These are phyloP conservation scores for Cinchona pubescens DNA, from an alignment of 257 asterid species.

Conservation along the genomic window DNA sequence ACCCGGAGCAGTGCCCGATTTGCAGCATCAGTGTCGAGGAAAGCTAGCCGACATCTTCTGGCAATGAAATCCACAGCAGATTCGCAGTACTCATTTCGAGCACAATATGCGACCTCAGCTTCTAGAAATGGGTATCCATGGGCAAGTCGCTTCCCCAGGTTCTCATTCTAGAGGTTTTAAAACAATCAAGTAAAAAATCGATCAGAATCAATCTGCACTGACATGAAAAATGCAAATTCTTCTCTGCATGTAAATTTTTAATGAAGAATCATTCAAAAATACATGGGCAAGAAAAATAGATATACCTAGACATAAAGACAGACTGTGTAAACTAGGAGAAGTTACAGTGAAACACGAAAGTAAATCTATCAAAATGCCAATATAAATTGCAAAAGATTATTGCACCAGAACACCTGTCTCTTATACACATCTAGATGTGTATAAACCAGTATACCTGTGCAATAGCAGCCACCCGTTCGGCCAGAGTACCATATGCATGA, in stretches of 20 bases:
- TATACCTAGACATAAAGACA: background rate
- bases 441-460: constrained; percentile 62
- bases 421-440: background rate
- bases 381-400: background rate
- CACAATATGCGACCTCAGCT: constrained; percentile 98
- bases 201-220: background rate
- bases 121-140: constrained; percentile 95
- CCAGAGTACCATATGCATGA: constrained; percentile 79
- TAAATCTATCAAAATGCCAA: background rate
- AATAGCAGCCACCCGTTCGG: constrained; percentile 86
- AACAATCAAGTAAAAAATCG: background rate
- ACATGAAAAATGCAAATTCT: background rate
- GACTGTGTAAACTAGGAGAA: background rate
- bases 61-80: constrained; percentile 94
- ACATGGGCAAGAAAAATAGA: background rate
- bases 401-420: no score
- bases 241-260: background rate
- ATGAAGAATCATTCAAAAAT: background rate
- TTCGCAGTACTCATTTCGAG: constrained; percentile 91
- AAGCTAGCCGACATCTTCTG: constrained; percentile 93
- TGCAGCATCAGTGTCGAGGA: constrained; percentile 97
- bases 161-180: constrained; percentile 57
- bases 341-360: background rate
- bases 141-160: constrained; percentile 93
- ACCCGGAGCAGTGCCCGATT: constrained; percentile 73